Evolutionary conservation across 208 protist genomes (phyloP), one percentile per base, ranked within the genome.

Genomic region (Crithidia mellificae): DNA sequence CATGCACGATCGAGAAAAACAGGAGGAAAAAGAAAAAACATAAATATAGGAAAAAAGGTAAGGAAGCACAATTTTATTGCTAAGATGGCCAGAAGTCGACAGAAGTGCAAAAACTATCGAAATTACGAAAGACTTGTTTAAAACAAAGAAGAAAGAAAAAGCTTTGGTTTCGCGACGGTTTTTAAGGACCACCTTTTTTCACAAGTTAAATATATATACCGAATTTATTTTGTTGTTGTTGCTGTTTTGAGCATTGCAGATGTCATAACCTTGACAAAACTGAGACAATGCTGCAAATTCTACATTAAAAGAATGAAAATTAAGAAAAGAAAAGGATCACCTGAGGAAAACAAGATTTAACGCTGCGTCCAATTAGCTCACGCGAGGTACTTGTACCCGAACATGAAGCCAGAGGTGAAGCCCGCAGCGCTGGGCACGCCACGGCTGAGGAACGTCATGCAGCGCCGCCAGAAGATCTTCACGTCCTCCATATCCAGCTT

Each of bases 321-420:
- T 38, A 47, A 47, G 43, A 36, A 52, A 63, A 39, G 39, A 49
- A 47, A 38, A 14, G 15, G 9, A 46, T 46, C 15, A 46, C 17
- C 15, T 12, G 17, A 12, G 36, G 36, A 41, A 41, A 41, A 41
- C 6, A 12, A 41, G 12, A 41, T 41, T 12, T 6, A 6, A 41
- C 36, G 6, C 12, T 15, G 12, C 36, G 6, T 12, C 12, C 36
- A 41, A 6, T 12, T 20, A 6, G 17, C 15, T 25, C 51, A 89
- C 27, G 79, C 72, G 34, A 92, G 62, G 59, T 82, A 86, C 67
- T 80, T 79, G 20, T 72, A 63, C 6, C 80, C 84, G 30, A 85
- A 29, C 43, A 81, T 77, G 51, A 90, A 85, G 32, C 87, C 80
- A 2, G 75, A 64, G 47, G 74, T 69, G 65, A 93, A 90, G 25